These are phyloP conservation scores for Aspergillus coremiiformis DNA, from an alignment of 495 filamentous ascomycete genomes.

Conservation along the genomic window DNA sequence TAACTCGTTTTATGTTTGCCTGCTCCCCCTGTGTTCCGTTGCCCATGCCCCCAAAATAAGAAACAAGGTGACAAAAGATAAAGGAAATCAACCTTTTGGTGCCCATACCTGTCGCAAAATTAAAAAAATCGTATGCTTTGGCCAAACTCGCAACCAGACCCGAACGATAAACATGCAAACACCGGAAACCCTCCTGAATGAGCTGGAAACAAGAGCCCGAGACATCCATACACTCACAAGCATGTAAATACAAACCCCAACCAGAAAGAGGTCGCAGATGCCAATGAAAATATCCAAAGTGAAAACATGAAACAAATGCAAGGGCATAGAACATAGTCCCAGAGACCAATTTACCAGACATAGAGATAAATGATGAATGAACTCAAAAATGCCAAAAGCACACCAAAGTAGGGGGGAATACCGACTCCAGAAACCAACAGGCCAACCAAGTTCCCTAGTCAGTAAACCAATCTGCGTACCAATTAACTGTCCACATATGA, in stretches of 20 bases:
- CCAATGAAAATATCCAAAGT: slow-evolving; percentile 6
- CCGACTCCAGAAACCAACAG: slow-evolving; percentile 27
- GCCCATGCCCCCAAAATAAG: slow-evolving; percentile 11
- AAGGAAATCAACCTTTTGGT: slow-evolving; percentile 9
- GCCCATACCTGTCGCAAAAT: slow-evolving; percentile 11
- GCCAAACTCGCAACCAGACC: slow-evolving; percentile 16
- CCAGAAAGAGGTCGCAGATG: slow-evolving; percentile 3
- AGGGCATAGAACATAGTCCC: slow-evolving; percentile 1
- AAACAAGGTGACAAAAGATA: neutral
- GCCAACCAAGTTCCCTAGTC: slow-evolving; percentile 21
- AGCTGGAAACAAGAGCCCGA: slow-evolving; percentile 18
- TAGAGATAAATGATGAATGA: slow-evolving; percentile 8
- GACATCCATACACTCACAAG: slow-evolving; percentile 11
- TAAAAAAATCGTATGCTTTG: slow-evolving; percentile 8
- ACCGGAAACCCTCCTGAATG: slow-evolving; percentile 13
- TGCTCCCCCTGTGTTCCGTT: slow-evolving; percentile 14
- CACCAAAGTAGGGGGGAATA: slow-evolving; percentile 21
- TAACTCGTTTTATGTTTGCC: slow-evolving; percentile 23
- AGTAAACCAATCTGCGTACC: slow-evolving; percentile 26
- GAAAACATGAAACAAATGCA: slow-evolving; percentile 7
- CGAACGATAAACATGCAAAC: slow-evolving; percentile 15
- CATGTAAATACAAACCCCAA: slow-evolving; percentile 16
- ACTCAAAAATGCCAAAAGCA: slow-evolving; percentile 15
- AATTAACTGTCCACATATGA: slow-evolving; percentile 21
- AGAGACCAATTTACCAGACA: neutral